These are phyloP conservation scores for Calvatia gigantea DNA, from an alignment of 768 basidiomycete species.

Conservation along the genomic window DNA sequence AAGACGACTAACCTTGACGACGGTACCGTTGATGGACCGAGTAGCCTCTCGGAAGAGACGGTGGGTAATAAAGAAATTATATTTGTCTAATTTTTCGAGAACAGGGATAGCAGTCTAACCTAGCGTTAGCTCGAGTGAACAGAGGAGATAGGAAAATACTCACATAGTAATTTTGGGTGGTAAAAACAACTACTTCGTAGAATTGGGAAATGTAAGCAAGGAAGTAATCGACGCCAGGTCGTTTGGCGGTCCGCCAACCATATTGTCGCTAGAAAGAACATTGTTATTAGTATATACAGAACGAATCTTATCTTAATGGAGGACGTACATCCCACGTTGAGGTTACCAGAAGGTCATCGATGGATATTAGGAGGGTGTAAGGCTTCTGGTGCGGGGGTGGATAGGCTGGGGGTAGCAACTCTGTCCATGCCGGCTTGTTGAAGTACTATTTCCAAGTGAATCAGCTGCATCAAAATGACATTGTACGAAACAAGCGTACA, in stretches of 20 bases:
- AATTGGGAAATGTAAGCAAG: conserved; percentile 96
- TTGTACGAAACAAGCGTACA: conserved; percentile 38
- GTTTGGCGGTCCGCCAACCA: conserved; percentile 97
- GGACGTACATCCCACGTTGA: conserved; percentile 93
- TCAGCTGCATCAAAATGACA: background rate
- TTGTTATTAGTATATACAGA: background rate
- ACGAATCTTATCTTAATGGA: background rate
- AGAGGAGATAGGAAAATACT: conserved; percentile 25
- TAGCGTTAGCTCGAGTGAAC: conserved; percentile 2
- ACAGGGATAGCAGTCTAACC: conserved; percentile 81
- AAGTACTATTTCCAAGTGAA: conserved; percentile 58
- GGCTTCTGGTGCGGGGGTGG: conserved; percentile 83
- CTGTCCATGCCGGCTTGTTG: conserved; percentile 90
- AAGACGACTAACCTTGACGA: conserved; percentile 77
- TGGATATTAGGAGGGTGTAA: conserved; percentile 85
- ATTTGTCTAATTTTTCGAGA: conserved; percentile 92
- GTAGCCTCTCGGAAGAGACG: conserved; percentile 93
- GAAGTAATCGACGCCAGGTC: conserved; percentile 98
- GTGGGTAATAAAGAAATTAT: conserved; percentile 84
- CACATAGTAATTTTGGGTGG: conserved; percentile 85
- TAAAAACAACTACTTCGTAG: conserved; percentile 97
- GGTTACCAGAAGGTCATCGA: conserved; percentile 89
- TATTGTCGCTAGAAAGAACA: conserved; percentile 62
- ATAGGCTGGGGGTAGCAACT: conserved; percentile 84
- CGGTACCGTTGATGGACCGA: conserved; percentile 72